These are phyloP conservation scores for Candida broadrunensis DNA, from an alignment of 805 yeast genomes.

Conservation along the genomic window DNA sequence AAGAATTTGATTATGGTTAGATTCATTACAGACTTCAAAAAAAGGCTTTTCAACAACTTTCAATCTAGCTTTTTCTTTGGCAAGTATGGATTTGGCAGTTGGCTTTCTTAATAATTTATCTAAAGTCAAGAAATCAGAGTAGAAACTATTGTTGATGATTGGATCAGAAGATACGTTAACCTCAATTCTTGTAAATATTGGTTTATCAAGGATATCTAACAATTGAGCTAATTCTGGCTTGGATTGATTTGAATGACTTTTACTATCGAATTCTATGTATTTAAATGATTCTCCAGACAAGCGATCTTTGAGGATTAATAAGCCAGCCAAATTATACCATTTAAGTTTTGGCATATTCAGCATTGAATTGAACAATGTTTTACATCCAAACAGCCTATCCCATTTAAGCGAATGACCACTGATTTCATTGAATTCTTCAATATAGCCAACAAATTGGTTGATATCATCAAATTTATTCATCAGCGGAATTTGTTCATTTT, in stretches of 20 bases:
- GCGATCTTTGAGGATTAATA: conserved; percentile 11
- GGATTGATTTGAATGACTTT: not conserved
- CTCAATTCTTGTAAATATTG: not conserved
- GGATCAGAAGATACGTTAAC: conserved; percentile 3
- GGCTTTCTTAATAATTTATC: conserved; percentile 15
- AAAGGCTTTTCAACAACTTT: conserved; percentile 43
- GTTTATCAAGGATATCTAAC: conserved; percentile 7
- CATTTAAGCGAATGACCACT: conserved; percentile 16
- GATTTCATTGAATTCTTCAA: conserved; percentile 14
- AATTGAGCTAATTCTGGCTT: conserved; percentile 1
- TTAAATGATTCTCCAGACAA: conserved; percentile 2
- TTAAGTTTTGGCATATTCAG: conserved; percentile 5
- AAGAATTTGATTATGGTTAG: conserved; percentile 28
- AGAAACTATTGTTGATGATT: not conserved
- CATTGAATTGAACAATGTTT: not conserved
- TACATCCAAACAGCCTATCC: not conserved
- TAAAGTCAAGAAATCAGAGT: conserved; percentile 3
- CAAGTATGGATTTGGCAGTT: conserved; percentile 38
- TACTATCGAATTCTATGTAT: not conserved
- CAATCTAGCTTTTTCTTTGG: conserved; percentile 35
- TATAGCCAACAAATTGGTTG: not conserved
- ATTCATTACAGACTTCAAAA: conserved; percentile 48
- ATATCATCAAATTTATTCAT: too few species aligned
- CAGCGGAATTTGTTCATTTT: too few species aligned
- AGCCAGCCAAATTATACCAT: conserved; percentile 13